Evolutionary conservation across 75 land plant genomes (phyloP), one percentile per base, ranked within the genome.

Genomic region (Cupressus sempervirens): DNA sequence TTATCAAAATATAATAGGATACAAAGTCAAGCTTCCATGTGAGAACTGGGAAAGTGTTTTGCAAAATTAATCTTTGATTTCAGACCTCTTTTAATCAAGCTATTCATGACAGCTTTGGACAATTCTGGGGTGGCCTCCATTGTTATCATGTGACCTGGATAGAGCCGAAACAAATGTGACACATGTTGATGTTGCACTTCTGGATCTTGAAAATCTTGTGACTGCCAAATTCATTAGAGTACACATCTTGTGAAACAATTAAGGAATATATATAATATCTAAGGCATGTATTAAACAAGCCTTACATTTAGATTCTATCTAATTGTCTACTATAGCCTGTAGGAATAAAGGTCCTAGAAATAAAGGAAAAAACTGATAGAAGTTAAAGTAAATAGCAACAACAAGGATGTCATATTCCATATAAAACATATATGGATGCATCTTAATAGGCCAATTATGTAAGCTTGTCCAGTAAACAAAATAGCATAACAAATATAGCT

Each of bases 101-200:
- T 92, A 65, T 89, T 81, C 18, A 84, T 79, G 82, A 91, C 99
- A 53, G 99, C 99, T 89, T 93, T 89, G 84, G 95, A 97, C 15
- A 97, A 86, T 30, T 94, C 93, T 38, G 99, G 96, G 7, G 93
- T 94, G 23, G 91, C 88, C 68, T 91, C 91, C 26, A 86, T 53
- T 81, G 94, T 89, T 16, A 97, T 89, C 30, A 93, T 88, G 87
- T 95, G 96, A 18, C 99, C 99, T 23, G 99, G 99, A 81, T 85
- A 97, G 13, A 95, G 88, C 45, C 99, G 95, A 90, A 97, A 97
- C 53, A 97, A 86, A 87, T 96, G 98, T 7, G 99, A 97, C 87
- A 97, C 68, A 88, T 97, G 99, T 62, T 98, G 86, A 86, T 97
- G 98, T 73, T 93, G 93, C 16, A 84, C 86, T 14, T 97, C 99